These are phyloP conservation scores for Neocatenulostroma microsporum DNA, from an alignment of 2,329 filamentous ascomycete genomes.

Conservation along the genomic window DNA sequence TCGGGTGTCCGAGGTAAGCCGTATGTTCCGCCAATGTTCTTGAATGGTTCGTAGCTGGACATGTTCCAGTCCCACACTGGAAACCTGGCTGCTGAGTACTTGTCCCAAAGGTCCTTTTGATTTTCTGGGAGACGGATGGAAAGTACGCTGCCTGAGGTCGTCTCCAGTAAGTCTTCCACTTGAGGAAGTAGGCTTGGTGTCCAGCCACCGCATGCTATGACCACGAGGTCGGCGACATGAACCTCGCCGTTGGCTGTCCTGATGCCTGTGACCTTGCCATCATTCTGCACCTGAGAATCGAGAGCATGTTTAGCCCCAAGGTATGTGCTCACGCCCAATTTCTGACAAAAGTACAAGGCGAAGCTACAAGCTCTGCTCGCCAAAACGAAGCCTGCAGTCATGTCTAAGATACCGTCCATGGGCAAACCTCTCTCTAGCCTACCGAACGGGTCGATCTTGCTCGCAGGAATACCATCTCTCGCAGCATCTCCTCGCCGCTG, in stretches of 20 bases:
- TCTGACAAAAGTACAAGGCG: conserved; percentile 4
- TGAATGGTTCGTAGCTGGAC: conserved; percentile 1
- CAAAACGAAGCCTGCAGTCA: conserved; percentile 7
- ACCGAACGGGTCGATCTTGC: conserved; percentile 3
- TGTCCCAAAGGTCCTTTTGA: conserved; percentile 31
- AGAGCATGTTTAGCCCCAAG: conserved; percentile 1
- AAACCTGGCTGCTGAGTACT: conserved; percentile 38
- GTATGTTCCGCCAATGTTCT: conserved; percentile 15
- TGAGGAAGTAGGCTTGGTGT: conserved; percentile 36
- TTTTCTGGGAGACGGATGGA: conserved; percentile 35
- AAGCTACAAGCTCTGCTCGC: conserved; percentile 6
- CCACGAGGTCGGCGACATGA: conserved; percentile 14
- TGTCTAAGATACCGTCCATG: conserved; percentile 1
- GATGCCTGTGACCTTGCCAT: conserved; percentile 4
- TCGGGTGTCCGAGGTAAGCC: conserved; percentile 18
- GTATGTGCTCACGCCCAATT: conserved; percentile 1
- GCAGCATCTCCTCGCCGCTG: conserved; percentile 2
- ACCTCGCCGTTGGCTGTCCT: conserved; percentile 38
- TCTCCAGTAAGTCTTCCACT: conserved; percentile 32
- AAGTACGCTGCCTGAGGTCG: conserved; percentile 41
- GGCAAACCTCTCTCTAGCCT: conserved; percentile 2
- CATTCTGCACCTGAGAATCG: background rate
- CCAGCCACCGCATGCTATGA: conserved; percentile 20
- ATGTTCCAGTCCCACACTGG: conserved; percentile 33
- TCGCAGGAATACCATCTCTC: conserved; percentile 1